phyloP scores from a whole-genome alignment of 805 yeast genomes.

The Cyberlindnera euphorbiiphila region DNA sequence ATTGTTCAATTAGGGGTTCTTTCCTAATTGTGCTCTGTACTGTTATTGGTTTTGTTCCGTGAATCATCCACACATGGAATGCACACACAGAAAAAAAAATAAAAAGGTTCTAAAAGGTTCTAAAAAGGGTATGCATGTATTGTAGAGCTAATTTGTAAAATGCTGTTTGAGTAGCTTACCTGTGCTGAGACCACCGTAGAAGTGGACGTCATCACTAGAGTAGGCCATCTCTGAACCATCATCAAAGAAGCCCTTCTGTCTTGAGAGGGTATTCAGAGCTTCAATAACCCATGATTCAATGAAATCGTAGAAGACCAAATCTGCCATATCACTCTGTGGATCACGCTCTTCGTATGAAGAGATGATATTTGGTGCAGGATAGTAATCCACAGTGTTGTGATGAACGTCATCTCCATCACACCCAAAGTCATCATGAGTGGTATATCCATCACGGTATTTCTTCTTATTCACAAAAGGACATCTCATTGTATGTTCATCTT shows the following conservation, averaged over 20 bases:
- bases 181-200: conserved; percentile 38
- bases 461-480: conserved; percentile 18
- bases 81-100: conserved; percentile 17
- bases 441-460: conserved; percentile 60
- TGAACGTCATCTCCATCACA: conserved; percentile 81
- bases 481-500: too few species aligned
- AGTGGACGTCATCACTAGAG: conserved; percentile 34
- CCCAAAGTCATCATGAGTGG: conserved; percentile 83
- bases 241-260: neutral
- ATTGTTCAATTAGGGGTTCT: conserved; percentile 8
- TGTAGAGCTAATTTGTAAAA: conserved; percentile 23
- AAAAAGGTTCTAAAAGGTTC: conserved; percentile 12
- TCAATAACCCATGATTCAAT: conserved; percentile 48
- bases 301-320: conserved; percentile 78
- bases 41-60: conserved; percentile 21
- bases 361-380: conserved; percentile 76
- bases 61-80: conserved; percentile 12
- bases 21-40: conserved; percentile 19
- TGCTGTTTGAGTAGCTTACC: conserved; percentile 43
- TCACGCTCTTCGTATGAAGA: conserved; percentile 39
- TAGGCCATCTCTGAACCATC: too few species aligned
- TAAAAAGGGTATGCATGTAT: conserved; percentile 4
- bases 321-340: conserved; percentile 38
- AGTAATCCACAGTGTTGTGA: conserved; percentile 55
- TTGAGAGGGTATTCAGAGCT: conserved; percentile 37